Base-by-base conservation (phyloP, 1,139 yeast species). In the Hyphopichia buzzinii region DNA sequence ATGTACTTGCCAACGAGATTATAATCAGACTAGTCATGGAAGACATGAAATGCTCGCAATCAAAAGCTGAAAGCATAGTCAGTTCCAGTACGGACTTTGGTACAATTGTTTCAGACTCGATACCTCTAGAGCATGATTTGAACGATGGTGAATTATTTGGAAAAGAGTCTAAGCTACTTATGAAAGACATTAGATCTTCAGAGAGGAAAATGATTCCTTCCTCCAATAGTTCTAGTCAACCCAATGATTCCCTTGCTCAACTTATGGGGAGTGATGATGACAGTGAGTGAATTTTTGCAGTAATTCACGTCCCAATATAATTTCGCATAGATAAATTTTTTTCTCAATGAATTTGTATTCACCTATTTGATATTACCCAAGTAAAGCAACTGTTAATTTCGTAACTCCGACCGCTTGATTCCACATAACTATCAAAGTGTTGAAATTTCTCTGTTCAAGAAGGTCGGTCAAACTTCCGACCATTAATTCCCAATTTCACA, bases 1-100 rank as follows among this genome's bases (percentile, higher is more conserved):
- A 77, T 47, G 80, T 83, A 0, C 54, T 84, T 17, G 81, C 86
- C 10, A 82, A 84, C 31, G 90, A 84, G 46, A 55, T 83, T 6
- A 68, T 81, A 6, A 58, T 78, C 7, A 55, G 78, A 29, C 48
- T 81, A 32, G 71, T 77, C 3, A 66, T 70, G 57, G 71, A 72
- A 10, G 84, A 80, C 42, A 50, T 70, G 47, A 42, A 52, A 0
- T 48, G 64, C 12, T 48, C 44, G 13, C 46, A 67, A n/a, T 66
- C 60, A 1, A 58, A 59, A 16, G 83, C 84, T 0, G 72, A 74
- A 40, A 55, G 56, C 8, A 52, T 75, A 14, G 59, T 81, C 47
- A 60, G 57, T 28, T 54, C 59, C 2, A 80, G 84, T 0, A 54
- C 63, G 1, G 85, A 81, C 34, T 83, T 74, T 48, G 90, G 90